Conservation (phyloP, 306 rosid genomes). For the Lithocarpus polystachyus region DNA sequence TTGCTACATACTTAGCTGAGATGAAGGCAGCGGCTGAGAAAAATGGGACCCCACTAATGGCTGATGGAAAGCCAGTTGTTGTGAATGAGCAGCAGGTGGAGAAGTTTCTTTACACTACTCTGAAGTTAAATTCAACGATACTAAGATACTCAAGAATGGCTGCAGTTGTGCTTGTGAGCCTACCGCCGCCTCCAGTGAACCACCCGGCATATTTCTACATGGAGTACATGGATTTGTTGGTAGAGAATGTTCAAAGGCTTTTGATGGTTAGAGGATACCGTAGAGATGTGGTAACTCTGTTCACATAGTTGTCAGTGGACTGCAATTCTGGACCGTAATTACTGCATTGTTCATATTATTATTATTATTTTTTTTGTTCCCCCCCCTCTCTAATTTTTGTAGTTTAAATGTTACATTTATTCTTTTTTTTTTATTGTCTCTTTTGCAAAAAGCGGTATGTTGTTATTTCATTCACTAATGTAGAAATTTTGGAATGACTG, state of each 20-base stretch:
- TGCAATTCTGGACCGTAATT: constrained; percentile 36
- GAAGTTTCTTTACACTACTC: constrained; percentile 85
- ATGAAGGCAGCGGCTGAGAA: constrained; percentile 59
- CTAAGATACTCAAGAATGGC: constrained; percentile 98
- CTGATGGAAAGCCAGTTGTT: constrained; percentile 75
- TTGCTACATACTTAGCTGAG: constrained; percentile 51
- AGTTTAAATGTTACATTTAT: constrained; percentile 47
- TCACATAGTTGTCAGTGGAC: constrained; percentile 58
- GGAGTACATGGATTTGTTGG: constrained; percentile 99
- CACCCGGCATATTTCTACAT: constrained; percentile 91
- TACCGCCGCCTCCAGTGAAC: constrained; percentile 90
- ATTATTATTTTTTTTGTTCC: constrained; percentile 30
- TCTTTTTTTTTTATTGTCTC: constrained; percentile 58
- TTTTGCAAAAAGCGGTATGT: constrained; percentile 36
- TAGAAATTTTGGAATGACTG: constrained; percentile 35
- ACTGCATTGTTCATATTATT: constrained; percentile 21
- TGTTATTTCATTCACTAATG: constrained; percentile 28
- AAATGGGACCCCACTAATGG: constrained; percentile 71
- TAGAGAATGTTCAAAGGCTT: constrained; percentile 91
- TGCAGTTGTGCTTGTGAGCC: constrained; percentile 89
- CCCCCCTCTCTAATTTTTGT: constrained; percentile 38
- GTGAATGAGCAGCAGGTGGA: constrained; percentile 89
- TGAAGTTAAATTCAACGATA: constrained; percentile 80
- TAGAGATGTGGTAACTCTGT: constrained; percentile 90
- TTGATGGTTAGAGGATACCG: constrained; percentile 96